These are phyloP conservation scores for Nigrospora oryzae DNA, from an alignment of 2,329 filamentous ascomycete genomes.

Conservation along the genomic window DNA sequence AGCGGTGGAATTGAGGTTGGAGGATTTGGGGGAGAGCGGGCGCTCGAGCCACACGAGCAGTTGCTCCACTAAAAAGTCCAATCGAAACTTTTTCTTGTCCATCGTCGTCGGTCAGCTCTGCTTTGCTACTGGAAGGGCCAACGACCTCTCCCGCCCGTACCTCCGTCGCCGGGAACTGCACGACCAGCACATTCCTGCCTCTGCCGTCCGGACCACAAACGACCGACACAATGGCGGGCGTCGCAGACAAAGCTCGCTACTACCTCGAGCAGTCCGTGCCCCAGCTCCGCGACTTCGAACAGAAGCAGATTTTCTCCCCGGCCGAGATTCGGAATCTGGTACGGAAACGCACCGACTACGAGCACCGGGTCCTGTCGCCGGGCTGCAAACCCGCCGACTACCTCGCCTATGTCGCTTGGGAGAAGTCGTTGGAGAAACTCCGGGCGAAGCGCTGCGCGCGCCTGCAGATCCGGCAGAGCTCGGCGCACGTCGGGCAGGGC, in stretches of 20 bases:
- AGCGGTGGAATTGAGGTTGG: no score
- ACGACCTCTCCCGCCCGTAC: no score
- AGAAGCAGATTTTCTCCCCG: conserved; percentile 83
- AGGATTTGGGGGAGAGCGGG: no score
- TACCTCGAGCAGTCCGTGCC: conserved; percentile 89
- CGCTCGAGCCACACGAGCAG: no score
- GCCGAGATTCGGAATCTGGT: conserved; percentile 87
- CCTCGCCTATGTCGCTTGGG: conserved; percentile 71
- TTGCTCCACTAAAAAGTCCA: conserved; percentile 7
- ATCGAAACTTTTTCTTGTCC: neutral
- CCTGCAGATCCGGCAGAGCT: conserved; percentile 63
- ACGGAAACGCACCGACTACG: conserved; percentile 84
- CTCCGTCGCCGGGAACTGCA: no score
- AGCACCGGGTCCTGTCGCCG: conserved; percentile 80
- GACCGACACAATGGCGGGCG: conserved; percentile 57
- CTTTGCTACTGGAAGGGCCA: no score
- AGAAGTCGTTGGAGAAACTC: conserved; percentile 62
- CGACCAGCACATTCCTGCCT: no score
- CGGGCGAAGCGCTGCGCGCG: conserved; percentile 77
- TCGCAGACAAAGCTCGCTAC: conserved; percentile 90
- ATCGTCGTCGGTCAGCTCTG: no score
- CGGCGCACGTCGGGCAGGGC: conserved; percentile 64
- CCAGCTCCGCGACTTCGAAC: conserved; percentile 84
- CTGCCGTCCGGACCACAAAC: no score
- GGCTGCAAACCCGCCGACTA: conserved; percentile 72